Percentiles rank a stretch among this genome's conserved stretches.
Conservation (phyloP, 495 filamentous ascomycete genomes). For the Terfezia claveryi region DNA sequence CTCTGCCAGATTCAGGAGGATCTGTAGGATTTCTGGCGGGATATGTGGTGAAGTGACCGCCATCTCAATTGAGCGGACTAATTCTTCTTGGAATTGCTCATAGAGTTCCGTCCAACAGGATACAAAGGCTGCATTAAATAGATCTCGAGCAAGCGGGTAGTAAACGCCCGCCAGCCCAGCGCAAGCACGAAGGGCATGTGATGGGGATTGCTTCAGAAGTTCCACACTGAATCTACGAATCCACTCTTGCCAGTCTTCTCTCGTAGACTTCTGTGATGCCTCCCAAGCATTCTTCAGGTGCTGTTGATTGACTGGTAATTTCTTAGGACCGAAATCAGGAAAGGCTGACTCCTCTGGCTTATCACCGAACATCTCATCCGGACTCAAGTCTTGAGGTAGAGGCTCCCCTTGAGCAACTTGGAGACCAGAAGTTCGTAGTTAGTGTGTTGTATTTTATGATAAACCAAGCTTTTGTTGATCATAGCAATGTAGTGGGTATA, state of each 20-base stretch:
- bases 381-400: constrained; percentile 79
- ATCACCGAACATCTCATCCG: constrained; percentile 59
- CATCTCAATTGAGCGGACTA: constrained; percentile 84
- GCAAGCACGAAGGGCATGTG: constrained; percentile 80
- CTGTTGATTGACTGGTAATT: constrained; percentile 85
- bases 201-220: constrained; percentile 83
- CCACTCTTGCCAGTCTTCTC: constrained; percentile 98
- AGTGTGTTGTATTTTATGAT: constrained; percentile 51
- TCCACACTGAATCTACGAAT: constrained; percentile 91
- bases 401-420: constrained; percentile 88
- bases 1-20: constrained; percentile 86
- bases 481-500: constrained; percentile 83
- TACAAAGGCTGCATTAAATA: constrained; percentile 97
- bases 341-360: constrained; percentile 53
- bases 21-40: constrained; percentile 81
- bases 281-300: constrained; percentile 97
- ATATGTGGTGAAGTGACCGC: constrained; percentile 83
- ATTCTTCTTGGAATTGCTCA: constrained; percentile 81
- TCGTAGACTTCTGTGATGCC: constrained; percentile 78
- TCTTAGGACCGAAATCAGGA: constrained; percentile 72
- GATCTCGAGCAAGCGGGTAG: constrained; percentile 67
- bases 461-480: constrained; percentile 53
- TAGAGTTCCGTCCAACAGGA: constrained; percentile 98
- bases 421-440: constrained; percentile 80
- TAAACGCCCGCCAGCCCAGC: constrained; percentile 78